phyloP scores from a whole-genome alignment of 179 eudicot genomes.

The Silene vulgaris region DNA sequence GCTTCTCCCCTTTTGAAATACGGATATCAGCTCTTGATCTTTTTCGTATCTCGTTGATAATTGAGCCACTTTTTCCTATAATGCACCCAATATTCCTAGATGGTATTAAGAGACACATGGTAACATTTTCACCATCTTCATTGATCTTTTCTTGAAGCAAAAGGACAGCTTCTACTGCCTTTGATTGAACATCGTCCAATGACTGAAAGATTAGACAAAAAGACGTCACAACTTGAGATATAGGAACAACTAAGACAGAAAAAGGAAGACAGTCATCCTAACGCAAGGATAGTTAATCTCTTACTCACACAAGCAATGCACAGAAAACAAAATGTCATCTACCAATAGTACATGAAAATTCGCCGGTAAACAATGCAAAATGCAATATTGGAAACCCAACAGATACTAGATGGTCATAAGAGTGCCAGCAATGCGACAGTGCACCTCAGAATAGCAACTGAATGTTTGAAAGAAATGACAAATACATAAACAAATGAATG shows the following conservation, averaged over 20 bases:
- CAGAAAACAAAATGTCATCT: not conserved
- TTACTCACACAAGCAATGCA: constrained; percentile 8
- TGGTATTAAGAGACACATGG: constrained; percentile 63
- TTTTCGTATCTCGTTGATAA: constrained; percentile 80
- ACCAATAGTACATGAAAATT: not conserved
- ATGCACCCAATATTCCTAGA: constrained; percentile 79
- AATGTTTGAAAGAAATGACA: too few relatives aligned
- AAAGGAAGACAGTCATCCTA: not conserved
- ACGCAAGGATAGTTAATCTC: not conserved
- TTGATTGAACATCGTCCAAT: constrained; percentile 68
- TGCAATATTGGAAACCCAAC: too few relatives aligned
- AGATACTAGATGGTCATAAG: too few relatives aligned
- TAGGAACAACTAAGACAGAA: not conserved
- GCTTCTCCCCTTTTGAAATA: constrained; percentile 71
- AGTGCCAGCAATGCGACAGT: too few relatives aligned
- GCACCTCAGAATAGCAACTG: too few relatives aligned
- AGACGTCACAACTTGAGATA: not conserved
- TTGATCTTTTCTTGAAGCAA: constrained; percentile 85
- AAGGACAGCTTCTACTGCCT: constrained; percentile 87
- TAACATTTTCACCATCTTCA: constrained; percentile 65
- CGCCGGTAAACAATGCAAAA: not conserved
- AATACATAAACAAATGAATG: too few relatives aligned
- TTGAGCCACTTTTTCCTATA: constrained; percentile 84
- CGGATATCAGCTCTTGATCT: constrained; percentile 70
- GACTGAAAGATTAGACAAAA: constrained; percentile 39